Evolutionary conservation across 2,329 filamentous ascomycete genomes (phyloP).

Genomic region (Sphaerulina populicola): DNA sequence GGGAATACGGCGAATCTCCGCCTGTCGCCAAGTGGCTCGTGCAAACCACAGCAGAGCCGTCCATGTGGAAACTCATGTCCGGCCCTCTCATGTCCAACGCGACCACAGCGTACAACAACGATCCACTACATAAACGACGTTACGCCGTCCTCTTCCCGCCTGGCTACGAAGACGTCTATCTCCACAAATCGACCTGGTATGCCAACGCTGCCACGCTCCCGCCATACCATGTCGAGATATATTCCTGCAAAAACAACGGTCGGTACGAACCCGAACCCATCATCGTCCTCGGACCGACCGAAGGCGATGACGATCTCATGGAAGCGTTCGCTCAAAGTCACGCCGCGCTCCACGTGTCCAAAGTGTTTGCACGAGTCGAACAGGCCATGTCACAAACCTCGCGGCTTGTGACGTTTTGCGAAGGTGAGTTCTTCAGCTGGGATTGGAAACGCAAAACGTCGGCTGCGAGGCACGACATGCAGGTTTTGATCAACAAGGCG

Average conservation of each 20-base stretch:
- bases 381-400: slow-evolving; percentile 12
- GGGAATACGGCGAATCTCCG: slow-evolving; percentile 1
- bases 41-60: slow-evolving; percentile 11
- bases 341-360: slow-evolving; percentile 8
- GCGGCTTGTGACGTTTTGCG: slow-evolving; percentile 14
- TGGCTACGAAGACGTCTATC: slow-evolving; percentile 21
- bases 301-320: slow-evolving; percentile 3
- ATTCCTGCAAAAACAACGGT: slow-evolving; percentile 2
- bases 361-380: slow-evolving; percentile 13
- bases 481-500: slow-evolving; percentile 11
- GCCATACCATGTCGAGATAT: slow-evolving; percentile 15
- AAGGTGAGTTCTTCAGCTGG: slow-evolving; percentile 19
- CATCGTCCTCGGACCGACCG: slow-evolving; percentile 16
- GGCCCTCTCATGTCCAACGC: slow-evolving; percentile 20
- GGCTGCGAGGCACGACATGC: slow-evolving; percentile 18
- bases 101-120: slow-evolving; percentile 10
- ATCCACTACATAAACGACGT: slow-evolving; percentile 15
- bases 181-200: slow-evolving; percentile 18
- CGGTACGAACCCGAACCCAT: slow-evolving; percentile 21
- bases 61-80: slow-evolving; percentile 16
- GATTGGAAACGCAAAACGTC: slow-evolving; percentile 19
- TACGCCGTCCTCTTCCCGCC: slow-evolving; percentile 19
- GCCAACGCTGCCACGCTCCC: slow-evolving; percentile 12
- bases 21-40: slow-evolving; percentile 17
- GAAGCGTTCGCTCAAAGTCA: slow-evolving; percentile 7